Conservation (phyloP, 495 filamentous ascomycete genomes). For the Bacidia rubella region DNA sequence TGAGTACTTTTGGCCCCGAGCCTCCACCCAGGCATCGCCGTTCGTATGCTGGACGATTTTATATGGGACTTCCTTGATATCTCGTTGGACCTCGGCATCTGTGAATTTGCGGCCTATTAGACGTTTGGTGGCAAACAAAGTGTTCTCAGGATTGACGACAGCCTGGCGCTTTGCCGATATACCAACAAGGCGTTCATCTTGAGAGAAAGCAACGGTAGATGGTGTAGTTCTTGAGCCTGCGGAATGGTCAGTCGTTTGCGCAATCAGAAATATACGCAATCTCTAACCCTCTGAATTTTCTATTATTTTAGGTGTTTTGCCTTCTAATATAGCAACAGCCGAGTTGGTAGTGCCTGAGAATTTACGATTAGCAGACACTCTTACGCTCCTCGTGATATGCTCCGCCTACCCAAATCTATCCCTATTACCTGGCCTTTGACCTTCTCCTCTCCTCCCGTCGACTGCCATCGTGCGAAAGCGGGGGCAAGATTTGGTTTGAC, state of each 20-base stretch:
- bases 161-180: constrained; percentile 98
- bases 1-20: constrained; percentile 93
- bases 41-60: constrained; percentile 98
- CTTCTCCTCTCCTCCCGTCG: constrained; percentile 69
- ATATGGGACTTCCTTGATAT: constrained; percentile 97
- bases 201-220: constrained; percentile 91
- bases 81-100: constrained; percentile 89
- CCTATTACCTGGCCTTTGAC: constrained; percentile 94
- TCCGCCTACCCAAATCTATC: constrained; percentile 84
- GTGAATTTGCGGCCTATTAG: constrained; percentile 98
- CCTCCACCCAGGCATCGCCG: constrained; percentile 95
- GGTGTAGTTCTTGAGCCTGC: constrained; percentile 89
- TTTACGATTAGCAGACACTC: background rate
- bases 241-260: constrained; percentile 11
- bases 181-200: constrained; percentile 95
- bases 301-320: constrained; percentile 87
- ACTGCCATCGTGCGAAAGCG: constrained; percentile 15
- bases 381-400: background rate
- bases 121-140: constrained; percentile 98
- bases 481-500: constrained; percentile 13
- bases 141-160: constrained; percentile 98
- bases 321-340: constrained; percentile 95
- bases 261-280: background rate
- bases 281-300: constrained; percentile 85
- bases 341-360: constrained; percentile 86